A percentile compares a stretch with the other conserved stretches of the same genome.
phyloP scores from a whole-genome alignment of 2,329 filamentous ascomycete genomes.

The Pseudogymnoascus sp. region DNA sequence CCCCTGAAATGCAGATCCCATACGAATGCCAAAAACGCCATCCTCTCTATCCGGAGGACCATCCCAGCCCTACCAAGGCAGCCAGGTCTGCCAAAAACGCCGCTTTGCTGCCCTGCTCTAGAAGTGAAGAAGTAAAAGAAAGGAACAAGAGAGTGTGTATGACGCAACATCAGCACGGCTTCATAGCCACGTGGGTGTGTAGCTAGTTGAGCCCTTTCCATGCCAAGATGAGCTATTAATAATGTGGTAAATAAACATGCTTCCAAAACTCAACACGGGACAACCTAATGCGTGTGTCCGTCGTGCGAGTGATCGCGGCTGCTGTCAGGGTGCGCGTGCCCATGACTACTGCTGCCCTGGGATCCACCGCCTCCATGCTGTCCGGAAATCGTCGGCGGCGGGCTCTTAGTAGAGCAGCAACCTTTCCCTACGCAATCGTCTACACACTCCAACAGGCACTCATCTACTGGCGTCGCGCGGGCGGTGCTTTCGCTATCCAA shows the following conservation, averaged over 20 bases:
- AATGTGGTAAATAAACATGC: not conserved
- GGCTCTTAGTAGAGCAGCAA: slow-evolving; percentile 23
- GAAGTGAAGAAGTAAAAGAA: not conserved
- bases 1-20: not conserved
- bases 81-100: not conserved
- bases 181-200: not conserved
- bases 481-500: slow-evolving; percentile 22
- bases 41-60: not conserved
- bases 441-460: slow-evolving; percentile 28
- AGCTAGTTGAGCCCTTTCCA: not conserved
- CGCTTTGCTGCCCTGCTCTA: not conserved
- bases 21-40: not conserved
- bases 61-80: not conserved
- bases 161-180: not conserved
- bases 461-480: slow-evolving; percentile 17
- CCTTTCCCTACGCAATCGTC: slow-evolving; percentile 29
- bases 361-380: not conserved
- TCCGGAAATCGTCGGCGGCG: not conserved
- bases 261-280: not conserved
- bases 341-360: not conserved
- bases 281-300: not conserved
- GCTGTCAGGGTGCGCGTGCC: not conserved
- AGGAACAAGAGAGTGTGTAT: not conserved
- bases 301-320: not conserved
- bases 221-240: slow-evolving; percentile 3